A percentile compares a stretch with the other conserved stretches of the same genome.
Conservation (phyloP, 75 land plant species). For the Cunninghamia lanceolata region DNA sequence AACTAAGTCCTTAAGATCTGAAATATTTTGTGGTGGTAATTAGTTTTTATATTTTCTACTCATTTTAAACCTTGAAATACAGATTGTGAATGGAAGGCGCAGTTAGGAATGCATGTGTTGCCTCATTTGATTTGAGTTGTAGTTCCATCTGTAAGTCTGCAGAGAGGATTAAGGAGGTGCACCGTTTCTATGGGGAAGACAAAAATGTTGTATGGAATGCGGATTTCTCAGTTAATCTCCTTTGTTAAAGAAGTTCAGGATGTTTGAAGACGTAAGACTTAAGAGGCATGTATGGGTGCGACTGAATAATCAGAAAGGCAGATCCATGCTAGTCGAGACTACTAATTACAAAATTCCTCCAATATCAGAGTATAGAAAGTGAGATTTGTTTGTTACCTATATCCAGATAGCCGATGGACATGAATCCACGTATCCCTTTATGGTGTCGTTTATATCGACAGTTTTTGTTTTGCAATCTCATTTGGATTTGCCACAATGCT, state of each 20-base stretch:
- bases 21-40: too few relatives aligned
- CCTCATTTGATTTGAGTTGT: conserved; percentile 90
- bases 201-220: conserved; percentile 69
- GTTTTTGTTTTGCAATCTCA: too few relatives aligned
- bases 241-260: neutral
- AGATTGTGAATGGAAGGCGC: conserved; percentile 94
- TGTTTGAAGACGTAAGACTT: neutral
- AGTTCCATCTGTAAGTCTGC: conserved; percentile 85
- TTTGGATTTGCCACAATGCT: too few relatives aligned
- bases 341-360: neutral
- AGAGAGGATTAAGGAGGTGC: conserved; percentile 77
- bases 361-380: neutral
- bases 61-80: conserved; percentile 5
- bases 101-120: conserved; percentile 85
- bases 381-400: conserved; percentile 4
- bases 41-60: too few relatives aligned
- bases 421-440: too few relatives aligned
- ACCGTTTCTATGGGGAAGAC: conserved; percentile 73
- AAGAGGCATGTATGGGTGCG: neutral
- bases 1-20: too few relatives aligned
- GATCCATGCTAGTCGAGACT: neutral
- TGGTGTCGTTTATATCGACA: too few relatives aligned
- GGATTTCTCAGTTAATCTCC: conserved; percentile 18
- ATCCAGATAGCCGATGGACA: too few relatives aligned
- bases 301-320: conserved; percentile 2